Base-by-base conservation (phyloP, 305 asterid genomes). In the Fraxinus sp. region DNA sequence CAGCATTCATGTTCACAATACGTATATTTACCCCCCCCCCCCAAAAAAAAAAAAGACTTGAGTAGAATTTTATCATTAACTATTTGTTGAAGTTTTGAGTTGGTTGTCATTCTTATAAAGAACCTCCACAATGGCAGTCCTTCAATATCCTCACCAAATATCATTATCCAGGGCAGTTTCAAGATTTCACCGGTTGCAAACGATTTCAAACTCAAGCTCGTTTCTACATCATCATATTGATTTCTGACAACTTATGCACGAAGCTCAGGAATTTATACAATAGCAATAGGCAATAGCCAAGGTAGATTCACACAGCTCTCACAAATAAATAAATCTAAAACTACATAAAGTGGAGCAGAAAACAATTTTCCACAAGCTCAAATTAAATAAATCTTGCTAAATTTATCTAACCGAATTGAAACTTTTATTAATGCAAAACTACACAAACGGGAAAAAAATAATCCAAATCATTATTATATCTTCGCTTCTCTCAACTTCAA, bases 401-500 rank as follows among this genome's bases (percentile, higher is more conserved):
- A 35, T 41, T 4, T 75, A 79, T 32, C 35, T 74, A 78, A 59
- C 70, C 24, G 32, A 74, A 80, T 22, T 20, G 74, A 7, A 64
- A 68, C 59, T 37, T 74, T 24, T 44, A 5, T 20, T 20, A 62
- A 37, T 55, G 16, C 36, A 18, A 41, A 73, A 18, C 77, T 74
- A 18, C 64, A 79, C 2, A 52, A 10, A 59, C 66, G 30, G 37
- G 80, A 24, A 33, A 52, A 37, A 2, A 41, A 41, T 7, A 35
- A 24, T 22, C 36, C 18, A 26, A 10, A 30, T 18, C 74, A 66
- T 26, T 26, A 11, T n/a, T 26, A 37, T 35, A 32, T 13, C 79
- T 35, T 36, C 26, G 44, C 52, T 32, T 44, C 49, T 72, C 82
- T 41, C 78, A 79, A 76, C 22, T 70, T 32, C 76, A 70, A 32